phyloP scores from a whole-genome alignment of 345 rosid species.

The Eucalyptus globulus region DNA sequence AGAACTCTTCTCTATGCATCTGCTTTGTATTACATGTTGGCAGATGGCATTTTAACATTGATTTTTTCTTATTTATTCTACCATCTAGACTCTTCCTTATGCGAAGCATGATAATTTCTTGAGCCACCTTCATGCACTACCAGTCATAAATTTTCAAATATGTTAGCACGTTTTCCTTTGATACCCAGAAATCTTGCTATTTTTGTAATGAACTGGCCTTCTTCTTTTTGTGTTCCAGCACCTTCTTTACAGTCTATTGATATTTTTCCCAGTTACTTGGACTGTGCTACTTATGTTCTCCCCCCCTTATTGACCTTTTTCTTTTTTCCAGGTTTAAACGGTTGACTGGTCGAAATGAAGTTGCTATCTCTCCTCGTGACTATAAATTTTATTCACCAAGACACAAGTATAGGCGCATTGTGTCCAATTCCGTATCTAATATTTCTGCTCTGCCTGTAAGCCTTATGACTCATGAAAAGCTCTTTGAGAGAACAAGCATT shows the following conservation, averaged over 20 bases:
- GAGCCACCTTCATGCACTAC: neutral
- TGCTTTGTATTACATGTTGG: neutral
- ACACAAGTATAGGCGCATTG: conserved; percentile 65
- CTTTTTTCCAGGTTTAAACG: conserved; percentile 58
- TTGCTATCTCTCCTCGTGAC: conserved; percentile 59
- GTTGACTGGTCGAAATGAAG: conserved; percentile 76
- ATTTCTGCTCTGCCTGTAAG: conserved; percentile 64
- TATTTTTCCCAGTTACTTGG: neutral
- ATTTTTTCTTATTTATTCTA: neutral
- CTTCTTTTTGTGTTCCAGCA: neutral
- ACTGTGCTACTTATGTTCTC: neutral
- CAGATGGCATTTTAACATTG: neutral
- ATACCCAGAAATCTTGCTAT: neutral
- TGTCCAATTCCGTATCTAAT: conserved; percentile 32
- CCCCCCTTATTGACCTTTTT: neutral
- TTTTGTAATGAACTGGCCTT: neutral
- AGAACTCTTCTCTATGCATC: neutral
- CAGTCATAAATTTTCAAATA: neutral
- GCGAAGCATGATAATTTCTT: neutral
- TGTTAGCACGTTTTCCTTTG: neutral
- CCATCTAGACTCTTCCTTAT: neutral
- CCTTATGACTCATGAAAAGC: neutral
- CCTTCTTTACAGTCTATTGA: neutral
- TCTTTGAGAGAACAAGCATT: neutral
- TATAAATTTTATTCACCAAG: conserved; percentile 88